Conservation (phyloP, 306 rosid genomes). For the Abrus precatorius region DNA sequence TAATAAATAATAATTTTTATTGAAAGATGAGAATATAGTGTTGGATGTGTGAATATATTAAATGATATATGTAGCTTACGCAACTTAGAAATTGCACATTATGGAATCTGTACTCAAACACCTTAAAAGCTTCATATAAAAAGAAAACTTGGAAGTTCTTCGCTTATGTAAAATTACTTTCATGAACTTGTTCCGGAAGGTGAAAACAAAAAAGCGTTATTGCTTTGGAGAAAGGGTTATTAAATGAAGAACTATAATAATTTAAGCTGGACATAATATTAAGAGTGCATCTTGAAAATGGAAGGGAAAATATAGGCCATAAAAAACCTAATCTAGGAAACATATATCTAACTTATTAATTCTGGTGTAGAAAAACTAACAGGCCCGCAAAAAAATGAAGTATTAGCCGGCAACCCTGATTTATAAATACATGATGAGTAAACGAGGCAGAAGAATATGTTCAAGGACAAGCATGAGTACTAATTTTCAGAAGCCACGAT, state of each 20-base stretch:
- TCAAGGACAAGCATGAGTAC: slow-evolving; percentile 52
- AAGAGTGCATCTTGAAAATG: slow-evolving; percentile 30
- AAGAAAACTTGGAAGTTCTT: no score
- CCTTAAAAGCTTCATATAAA: neutral
- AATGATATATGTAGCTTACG: no score
- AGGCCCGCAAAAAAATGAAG: slow-evolving; percentile 48
- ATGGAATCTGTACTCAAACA: neutral
- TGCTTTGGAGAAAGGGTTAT: neutral
- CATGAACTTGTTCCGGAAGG: neutral
- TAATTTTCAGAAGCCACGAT: slow-evolving; percentile 54
- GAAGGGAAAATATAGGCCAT: slow-evolving; percentile 34
- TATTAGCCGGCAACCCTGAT: slow-evolving; percentile 50
- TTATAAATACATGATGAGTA: slow-evolving; percentile 51
- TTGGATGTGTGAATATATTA: no score
- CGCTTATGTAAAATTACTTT: neutral
- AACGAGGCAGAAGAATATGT: slow-evolving; percentile 42
- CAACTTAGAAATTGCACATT: neutral
- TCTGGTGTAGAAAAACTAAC: slow-evolving; percentile 47
- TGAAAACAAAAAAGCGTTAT: no score
- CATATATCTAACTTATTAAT: slow-evolving; percentile 49
- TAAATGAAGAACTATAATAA: slow-evolving; percentile 8
- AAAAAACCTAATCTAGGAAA: slow-evolving; percentile 47
- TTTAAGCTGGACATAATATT: slow-evolving; percentile 21
- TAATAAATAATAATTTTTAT: no score
- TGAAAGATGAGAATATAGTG: no score